Conservation (phyloP, 805 yeast species). For the Tetrapisispora fleetii region DNA sequence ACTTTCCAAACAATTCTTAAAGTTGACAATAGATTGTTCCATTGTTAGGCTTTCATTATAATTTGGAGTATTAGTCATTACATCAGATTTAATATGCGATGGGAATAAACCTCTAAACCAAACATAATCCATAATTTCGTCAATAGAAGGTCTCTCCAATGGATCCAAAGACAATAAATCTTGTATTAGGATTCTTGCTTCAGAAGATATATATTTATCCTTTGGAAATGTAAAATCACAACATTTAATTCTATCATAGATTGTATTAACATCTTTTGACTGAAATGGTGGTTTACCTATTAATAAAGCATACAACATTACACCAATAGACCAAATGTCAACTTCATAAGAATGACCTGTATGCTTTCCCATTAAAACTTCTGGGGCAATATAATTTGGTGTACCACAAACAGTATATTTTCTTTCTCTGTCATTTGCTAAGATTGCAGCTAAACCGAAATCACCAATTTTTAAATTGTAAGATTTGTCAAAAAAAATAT, state of each 20-base stretch:
- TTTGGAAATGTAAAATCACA: constrained; percentile 74
- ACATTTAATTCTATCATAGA: constrained; percentile 78
- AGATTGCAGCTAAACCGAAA: constrained; percentile 88
- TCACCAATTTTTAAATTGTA: constrained; percentile 95
- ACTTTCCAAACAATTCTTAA: constrained; percentile 47
- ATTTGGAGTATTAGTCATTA: constrained; percentile 41
- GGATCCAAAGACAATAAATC: constrained; percentile 70
- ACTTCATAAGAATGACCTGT: constrained; percentile 85
- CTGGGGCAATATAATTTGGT: constrained; percentile 96
- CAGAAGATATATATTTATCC: constrained; percentile 50
- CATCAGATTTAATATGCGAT: constrained; percentile 39
- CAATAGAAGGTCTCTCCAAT: constrained; percentile 61
- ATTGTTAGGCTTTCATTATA: constrained; percentile 52
- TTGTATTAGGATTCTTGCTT: constrained; percentile 58
- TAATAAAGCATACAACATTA: constrained; percentile 82
- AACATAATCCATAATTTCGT: constrained; percentile 63
- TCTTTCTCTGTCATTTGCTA: constrained; percentile 57
- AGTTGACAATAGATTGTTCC: constrained; percentile 54
- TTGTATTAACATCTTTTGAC: constrained; percentile 78
- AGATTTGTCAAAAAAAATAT: constrained; percentile 82
- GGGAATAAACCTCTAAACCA: constrained; percentile 87
- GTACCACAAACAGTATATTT: constrained; percentile 95
- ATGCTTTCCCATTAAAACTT: constrained; percentile 61
- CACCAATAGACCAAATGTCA: constrained; percentile 94
- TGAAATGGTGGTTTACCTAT: constrained; percentile 94